Conservation (phyloP, 2,329 filamentous ascomycete genomes). For the Blumeria graminis region DNA sequence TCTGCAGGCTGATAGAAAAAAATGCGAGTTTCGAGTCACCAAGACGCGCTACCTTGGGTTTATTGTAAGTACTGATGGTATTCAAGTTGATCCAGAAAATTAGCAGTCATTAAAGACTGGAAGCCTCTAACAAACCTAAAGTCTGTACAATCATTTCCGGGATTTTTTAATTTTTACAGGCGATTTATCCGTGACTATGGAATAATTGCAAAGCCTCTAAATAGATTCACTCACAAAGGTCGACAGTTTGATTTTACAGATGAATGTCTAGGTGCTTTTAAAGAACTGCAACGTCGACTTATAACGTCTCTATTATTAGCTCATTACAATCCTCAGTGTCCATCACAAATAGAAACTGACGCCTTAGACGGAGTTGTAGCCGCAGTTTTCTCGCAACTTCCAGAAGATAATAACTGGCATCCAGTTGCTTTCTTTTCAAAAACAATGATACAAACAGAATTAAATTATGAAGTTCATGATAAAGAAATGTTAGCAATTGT, state of each 20-base stretch:
- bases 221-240: background rate
- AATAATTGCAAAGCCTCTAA: background rate
- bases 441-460: background rate
- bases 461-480: background rate
- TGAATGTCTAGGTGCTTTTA: background rate
- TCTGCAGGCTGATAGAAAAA: background rate
- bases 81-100: background rate
- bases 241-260: background rate
- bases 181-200: background rate
- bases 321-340: background rate
- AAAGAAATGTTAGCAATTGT: slow-evolving; percentile 1
- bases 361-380: background rate
- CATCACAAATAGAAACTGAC: background rate
- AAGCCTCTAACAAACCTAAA: background rate
- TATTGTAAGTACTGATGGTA: background rate
- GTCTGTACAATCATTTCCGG: background rate
- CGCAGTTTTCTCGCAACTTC: background rate
- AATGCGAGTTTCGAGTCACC: background rate
- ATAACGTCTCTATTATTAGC: background rate
- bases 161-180: slow-evolving; percentile 1
- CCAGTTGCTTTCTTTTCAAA: background rate
- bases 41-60: slow-evolving; percentile 1
- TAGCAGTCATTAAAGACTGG: background rate
- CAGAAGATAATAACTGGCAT: background rate
- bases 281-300: background rate